phyloP scores from a whole-genome alignment of 2,329 filamentous ascomycete genomes.

The Penicillium sp. region DNA sequence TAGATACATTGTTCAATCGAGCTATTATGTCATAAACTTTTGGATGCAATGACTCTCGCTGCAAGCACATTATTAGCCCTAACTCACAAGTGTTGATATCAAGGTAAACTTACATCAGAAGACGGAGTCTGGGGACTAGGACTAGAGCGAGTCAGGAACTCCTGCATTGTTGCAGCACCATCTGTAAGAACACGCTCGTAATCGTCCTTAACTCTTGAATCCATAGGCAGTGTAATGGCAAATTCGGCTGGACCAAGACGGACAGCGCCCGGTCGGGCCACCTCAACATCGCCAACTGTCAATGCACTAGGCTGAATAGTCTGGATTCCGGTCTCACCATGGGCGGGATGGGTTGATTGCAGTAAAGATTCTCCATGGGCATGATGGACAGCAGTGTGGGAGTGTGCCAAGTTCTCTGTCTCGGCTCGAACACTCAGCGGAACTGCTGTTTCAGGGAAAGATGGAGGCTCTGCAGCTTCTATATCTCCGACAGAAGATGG shows the following conservation, averaged over 20 bases:
- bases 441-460: constrained; percentile 29
- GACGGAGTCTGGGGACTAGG: constrained; percentile 10
- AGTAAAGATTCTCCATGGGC: constrained; percentile 26
- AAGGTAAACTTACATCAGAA: constrained; percentile 27
- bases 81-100: neutral
- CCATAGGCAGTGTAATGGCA: constrained; percentile 44
- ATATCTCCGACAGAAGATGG: constrained; percentile 46
- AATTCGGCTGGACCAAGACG: constrained; percentile 41
- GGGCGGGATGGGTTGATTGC: constrained; percentile 27
- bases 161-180: constrained; percentile 29
- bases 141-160: constrained; percentile 27
- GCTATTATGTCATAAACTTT: constrained; percentile 37
- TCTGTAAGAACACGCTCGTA: constrained; percentile 37
- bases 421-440: constrained; percentile 41
- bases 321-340: constrained; percentile 24
- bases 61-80: constrained; percentile 12
- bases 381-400: constrained; percentile 22
- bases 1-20: constrained; percentile 43
- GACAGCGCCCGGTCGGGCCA: constrained; percentile 32
- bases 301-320: constrained; percentile 41
- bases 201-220: constrained; percentile 44
- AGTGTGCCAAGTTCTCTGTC: constrained; percentile 25
- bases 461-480: constrained; percentile 30
- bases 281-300: constrained; percentile 27
- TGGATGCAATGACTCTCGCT: constrained; percentile 28